Percentiles rank a stretch among this genome's conserved stretches.
Conservation (phyloP, 257 asterid species). For the Solanum bulbocastanum region DNA sequence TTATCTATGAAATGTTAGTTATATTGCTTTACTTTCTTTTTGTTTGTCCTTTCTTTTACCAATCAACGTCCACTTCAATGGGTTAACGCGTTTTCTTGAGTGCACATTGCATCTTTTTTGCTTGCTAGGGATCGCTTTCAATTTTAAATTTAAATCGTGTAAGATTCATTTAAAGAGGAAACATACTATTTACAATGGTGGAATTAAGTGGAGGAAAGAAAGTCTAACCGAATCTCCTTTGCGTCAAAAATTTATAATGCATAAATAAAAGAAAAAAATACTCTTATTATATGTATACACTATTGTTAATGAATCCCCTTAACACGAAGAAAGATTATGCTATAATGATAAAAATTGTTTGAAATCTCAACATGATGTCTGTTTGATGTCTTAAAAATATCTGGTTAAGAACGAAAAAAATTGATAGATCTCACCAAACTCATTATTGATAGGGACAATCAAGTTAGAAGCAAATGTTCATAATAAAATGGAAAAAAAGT, state of each 20-base stretch:
- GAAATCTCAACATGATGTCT: too few species aligned
- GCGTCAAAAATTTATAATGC: not conserved
- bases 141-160: not conserved
- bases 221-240: not conserved
- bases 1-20: not conserved
- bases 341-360: too few species aligned
- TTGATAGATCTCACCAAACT: not conserved
- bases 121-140: not conserved
- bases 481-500: not conserved
- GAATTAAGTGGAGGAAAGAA: not conserved
- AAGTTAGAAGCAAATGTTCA: not conserved
- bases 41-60: not conserved
- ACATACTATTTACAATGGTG: not conserved
- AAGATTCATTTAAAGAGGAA: not conserved
- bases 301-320: not conserved
- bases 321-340: not conserved
- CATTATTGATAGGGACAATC: not conserved
- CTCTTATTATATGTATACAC: not conserved
- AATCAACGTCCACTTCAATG: not conserved
- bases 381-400: too few species aligned
- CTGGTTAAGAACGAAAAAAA: too few species aligned
- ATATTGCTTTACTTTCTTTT: not conserved
- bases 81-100: not conserved
- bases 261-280: not conserved
- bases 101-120: not conserved